Base-by-base conservation (phyloP, 2,329 filamentous ascomycete species). In the Chrysosporium keratinophilum region DNA sequence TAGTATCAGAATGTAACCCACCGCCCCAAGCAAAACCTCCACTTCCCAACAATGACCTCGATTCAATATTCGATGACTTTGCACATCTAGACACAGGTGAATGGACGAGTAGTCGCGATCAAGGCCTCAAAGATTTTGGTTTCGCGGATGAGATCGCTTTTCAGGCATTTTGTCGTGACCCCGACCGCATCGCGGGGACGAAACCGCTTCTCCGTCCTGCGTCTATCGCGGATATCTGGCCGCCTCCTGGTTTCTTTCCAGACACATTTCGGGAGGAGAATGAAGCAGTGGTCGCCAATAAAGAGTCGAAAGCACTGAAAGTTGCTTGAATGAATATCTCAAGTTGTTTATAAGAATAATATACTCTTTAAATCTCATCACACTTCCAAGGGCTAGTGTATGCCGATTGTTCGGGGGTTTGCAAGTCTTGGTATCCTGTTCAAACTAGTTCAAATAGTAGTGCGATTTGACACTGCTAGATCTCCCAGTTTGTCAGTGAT, bases 81-180 rank as follows among this genome's bases (percentile, higher is more conserved):
- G 71, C 71, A 34, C 70, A 74, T 59, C 65, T 74, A 5, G 71
- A 73, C 54, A 73, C 70, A 4, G 73, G 68, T 23, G 70, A 73
- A 52, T 53, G 51, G 51, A 37, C 51, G 9, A 53, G 33, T 10
- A 34, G 35, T 34, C 42, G 51, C 9, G 51, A 53, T n/a, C 51
- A 53, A 17, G 40, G 37, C 10, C 42, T 47, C 17, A 40, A 42
- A 34, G 43, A 41, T 17, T 53, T 53, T 42, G 42, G 51, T 1
- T 47, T 47, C 15, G 42, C 35, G n/a, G 33, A 47, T 20, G 44
- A 53, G 34, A 19, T 53, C n/a, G 37, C 51, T 10, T 53, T 47
- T n/a, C 51, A 53, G 43, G 34, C 51, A 33, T 53, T 53, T 17
- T 53, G 51, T 28, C 49, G 49, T 35, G 49, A 52, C 31, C 41